phyloP scores from a whole-genome alignment of 306 rosid species.

The Gillenia trifoliata region DNA sequence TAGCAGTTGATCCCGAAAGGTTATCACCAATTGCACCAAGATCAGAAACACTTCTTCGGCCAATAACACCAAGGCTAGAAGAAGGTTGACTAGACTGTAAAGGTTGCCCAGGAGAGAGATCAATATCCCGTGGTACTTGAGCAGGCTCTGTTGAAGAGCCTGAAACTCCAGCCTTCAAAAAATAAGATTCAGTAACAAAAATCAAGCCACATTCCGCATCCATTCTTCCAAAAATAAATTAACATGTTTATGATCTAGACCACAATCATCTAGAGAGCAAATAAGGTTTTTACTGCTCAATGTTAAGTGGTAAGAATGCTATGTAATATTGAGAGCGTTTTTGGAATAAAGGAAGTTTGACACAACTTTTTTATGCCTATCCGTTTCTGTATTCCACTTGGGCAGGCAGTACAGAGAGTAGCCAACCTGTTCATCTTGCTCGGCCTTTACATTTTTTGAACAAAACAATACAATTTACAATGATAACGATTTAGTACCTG shows the following conservation, averaged over 20 bases:
- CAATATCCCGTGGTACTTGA: conserved; percentile 66
- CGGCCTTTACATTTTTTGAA: background rate
- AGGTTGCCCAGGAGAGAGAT: conserved; percentile 89
- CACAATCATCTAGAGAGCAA: background rate
- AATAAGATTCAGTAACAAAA: conserved; percentile 5
- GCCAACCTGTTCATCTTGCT: background rate
- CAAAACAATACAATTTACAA: background rate
- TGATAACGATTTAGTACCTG: background rate
- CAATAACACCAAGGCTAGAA: conserved; percentile 86
- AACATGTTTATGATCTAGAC: background rate
- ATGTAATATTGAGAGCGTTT: background rate
- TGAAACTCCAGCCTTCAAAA: conserved; percentile 65
- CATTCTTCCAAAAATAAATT: background rate
- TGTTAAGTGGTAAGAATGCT: background rate
- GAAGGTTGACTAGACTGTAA: conserved; percentile 71
- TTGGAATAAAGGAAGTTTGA: background rate
- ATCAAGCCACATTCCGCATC: conserved; percentile 3
- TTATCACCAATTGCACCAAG: conserved; percentile 88
- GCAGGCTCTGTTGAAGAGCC: conserved; percentile 63
- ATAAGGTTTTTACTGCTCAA: background rate
- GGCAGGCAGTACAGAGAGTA: background rate
- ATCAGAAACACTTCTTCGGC: conserved; percentile 88
- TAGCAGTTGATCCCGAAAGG: conserved; percentile 49
- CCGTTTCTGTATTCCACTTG: background rate
- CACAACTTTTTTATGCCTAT: background rate